Base-by-base conservation (phyloP, 139 green algal species). In the Chlamydomonas applanata region DNA sequence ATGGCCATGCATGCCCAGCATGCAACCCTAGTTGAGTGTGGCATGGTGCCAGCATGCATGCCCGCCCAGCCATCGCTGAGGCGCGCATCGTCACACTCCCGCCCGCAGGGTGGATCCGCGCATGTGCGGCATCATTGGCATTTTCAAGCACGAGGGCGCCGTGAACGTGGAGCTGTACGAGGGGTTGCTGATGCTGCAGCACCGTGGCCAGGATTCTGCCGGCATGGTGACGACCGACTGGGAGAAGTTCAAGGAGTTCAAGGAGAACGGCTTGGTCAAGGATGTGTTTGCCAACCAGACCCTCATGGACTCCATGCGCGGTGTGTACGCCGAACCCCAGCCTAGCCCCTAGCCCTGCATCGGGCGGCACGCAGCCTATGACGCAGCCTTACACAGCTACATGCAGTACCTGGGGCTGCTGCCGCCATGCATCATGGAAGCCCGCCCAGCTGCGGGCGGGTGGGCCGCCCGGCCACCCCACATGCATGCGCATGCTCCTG, bases 241-340 rank as follows among this genome's bases (percentile, higher is more conserved):
- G 77, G 64, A 82, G 4, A 88, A 88, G 59, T 98, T 98, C 77
- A 74, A 82, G 53, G 93, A 99, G 84, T 78, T 92, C 81, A 98
- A 98, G 83, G 94, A 89, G 67, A 99, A 99, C 67, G 96, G 96
- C 9, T 89, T 99, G 25, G 96, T 99, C 20, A 95, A 93, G 76
- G 95, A 99, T 68, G 95, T 99, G 25, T 99, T 99, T 78, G 76
- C 82, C 61, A 77, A 88, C 22, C 74, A 94, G 67, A 57, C 56
- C 11, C 77, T 90, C 22, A 90, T 98, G 79, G 83, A 93, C 54
- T 85, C 91, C 24, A 88, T 98, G 68, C 73, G 77, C 56, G 95
- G 95, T 90, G 78, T 22, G 81, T 24, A 16, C 11, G 40, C 7
- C 7, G 40, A 11, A 7, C 40, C 11, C 40, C 40, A 7, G 11